Percentiles rank a stretch among this genome's conserved stretches.
Conservation (phyloP, 2,329 filamentous ascomycete genomes). For the Fusarium luffae region DNA sequence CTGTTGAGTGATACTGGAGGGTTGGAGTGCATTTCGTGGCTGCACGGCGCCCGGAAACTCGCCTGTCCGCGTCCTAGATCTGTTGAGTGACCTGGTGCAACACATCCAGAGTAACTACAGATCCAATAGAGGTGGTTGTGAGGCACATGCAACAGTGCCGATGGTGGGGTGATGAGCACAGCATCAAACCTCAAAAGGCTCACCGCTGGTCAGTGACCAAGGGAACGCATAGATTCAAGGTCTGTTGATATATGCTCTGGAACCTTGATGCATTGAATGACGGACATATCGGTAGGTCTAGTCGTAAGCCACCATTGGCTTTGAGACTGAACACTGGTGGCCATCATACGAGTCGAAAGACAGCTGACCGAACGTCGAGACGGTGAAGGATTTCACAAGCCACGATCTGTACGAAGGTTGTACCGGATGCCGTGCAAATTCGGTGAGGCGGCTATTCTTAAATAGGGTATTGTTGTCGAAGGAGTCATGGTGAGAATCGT, state of each 20-base stretch:
- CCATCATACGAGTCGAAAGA: conserved; percentile 39
- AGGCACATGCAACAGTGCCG: conserved; percentile 30
- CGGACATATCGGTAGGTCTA: conserved; percentile 11
- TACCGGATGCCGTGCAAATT: conserved; percentile 39
- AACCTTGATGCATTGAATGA: conserved; percentile 19
- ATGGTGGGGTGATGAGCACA: conserved; percentile 40
- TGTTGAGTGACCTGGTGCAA: conserved; percentile 22
- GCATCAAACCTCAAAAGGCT: conserved; percentile 22
- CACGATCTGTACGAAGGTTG: conserved; percentile 32
- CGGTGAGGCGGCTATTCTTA: conserved; percentile 11
- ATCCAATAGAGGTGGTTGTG: conserved; percentile 30
- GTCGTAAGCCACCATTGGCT: conserved; percentile 4
- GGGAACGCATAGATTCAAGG: conserved; percentile 11
- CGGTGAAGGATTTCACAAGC: conserved; percentile 42
- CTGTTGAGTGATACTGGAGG: conserved; percentile 16
- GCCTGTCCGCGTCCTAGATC: conserved; percentile 13
- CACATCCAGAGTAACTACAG: conserved; percentile 10
- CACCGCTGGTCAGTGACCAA: conserved; percentile 41
- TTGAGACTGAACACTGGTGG: conserved; percentile 19
- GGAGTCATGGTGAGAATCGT: conserved; percentile 4
- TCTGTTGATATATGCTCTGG: neutral
- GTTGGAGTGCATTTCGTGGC: conserved; percentile 13
- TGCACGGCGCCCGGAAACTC: conserved; percentile 31
- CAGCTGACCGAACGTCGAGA: conserved; percentile 42
- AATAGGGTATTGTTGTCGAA: conserved; percentile 4